Conservation (phyloP, 2,329 filamentous ascomycete genomes). For the Aspergillus fijiensis region DNA sequence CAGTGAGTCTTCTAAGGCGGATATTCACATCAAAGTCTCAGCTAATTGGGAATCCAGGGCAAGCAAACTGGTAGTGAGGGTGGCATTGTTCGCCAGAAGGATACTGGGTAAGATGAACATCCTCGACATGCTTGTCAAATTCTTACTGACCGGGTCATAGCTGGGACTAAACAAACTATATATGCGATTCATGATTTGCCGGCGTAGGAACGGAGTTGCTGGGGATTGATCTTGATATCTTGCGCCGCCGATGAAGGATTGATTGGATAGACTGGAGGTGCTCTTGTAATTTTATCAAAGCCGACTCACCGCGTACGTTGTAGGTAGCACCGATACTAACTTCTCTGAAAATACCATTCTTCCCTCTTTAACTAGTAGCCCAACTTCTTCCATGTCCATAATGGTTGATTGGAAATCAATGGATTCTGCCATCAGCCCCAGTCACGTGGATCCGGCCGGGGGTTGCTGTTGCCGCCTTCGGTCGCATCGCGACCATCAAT, state of each 20-base stretch:
- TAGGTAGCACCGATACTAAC: conserved; percentile 15
- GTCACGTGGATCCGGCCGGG: background rate
- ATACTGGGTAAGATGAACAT: conserved; percentile 61
- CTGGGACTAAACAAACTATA: conserved; percentile 28
- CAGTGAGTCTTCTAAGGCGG: conserved; percentile 52
- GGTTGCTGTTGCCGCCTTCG: conserved; percentile 1
- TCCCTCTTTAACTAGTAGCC: conserved; percentile 2
- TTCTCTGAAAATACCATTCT: conserved; percentile 8
- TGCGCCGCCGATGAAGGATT: conserved; percentile 4
- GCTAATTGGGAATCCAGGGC: conserved; percentile 22
- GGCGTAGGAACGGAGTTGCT: conserved; percentile 6
- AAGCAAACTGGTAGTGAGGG: conserved; percentile 62
- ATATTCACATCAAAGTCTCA: background rate
- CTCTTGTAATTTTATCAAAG: conserved; percentile 24
- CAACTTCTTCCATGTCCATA: background rate
- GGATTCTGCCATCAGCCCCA: background rate
- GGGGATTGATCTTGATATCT: conserved; percentile 10
- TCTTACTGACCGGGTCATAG: conserved; percentile 19
- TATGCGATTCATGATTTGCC: background rate
- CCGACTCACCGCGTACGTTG: conserved; percentile 6
- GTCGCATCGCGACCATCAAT: conserved; percentile 3
- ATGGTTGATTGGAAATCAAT: background rate
- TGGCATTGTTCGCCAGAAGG: conserved; percentile 72
- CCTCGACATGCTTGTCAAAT: background rate
- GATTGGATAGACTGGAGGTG: conserved; percentile 15